Conservation (phyloP, 257 asterid species). For the Primulina huaijiensis region DNA sequence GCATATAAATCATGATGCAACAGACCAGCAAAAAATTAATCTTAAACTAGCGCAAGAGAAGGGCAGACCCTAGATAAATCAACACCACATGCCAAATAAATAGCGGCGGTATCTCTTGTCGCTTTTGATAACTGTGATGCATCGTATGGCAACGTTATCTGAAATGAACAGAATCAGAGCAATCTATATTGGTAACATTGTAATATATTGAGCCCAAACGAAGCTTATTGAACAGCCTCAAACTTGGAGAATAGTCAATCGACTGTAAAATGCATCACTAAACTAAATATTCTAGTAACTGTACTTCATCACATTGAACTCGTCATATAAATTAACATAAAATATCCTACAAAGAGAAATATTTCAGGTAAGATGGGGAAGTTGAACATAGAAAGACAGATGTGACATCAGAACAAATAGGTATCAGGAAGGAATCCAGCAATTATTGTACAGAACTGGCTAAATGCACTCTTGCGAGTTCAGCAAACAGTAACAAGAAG, state of each 20-base stretch:
- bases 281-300: conserved; percentile 4
- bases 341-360: background rate
- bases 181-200: conserved; percentile 9
- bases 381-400: background rate
- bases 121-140: conserved; percentile 71
- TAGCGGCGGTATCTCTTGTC: conserved; percentile 91
- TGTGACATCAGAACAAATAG: conserved; percentile 11
- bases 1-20: conserved; percentile 12
- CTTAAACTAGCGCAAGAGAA: conserved; percentile 19
- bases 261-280: conserved; percentile 16
- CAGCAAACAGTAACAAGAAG: conserved; percentile 16
- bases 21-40: conserved; percentile 6
- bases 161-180: conserved; percentile 22
- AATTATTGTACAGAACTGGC: conserved; percentile 5
- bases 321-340: background rate
- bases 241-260: conserved; percentile 16
- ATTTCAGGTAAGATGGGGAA: conserved; percentile 12
- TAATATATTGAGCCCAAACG: conserved; percentile 2
- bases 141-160: conserved; percentile 91
- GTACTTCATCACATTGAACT: conserved; percentile 1
- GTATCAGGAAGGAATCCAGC: background rate
- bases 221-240: conserved; percentile 12
- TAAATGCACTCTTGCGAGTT: conserved; percentile 16
- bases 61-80: conserved; percentile 71
- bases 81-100: conserved; percentile 96